Percentiles rank a stretch among this genome's conserved stretches.
Evolutionary conservation across 2,329 filamentous ascomycete species (phyloP).

Genomic region (Lithohypha guttulata): DNA sequence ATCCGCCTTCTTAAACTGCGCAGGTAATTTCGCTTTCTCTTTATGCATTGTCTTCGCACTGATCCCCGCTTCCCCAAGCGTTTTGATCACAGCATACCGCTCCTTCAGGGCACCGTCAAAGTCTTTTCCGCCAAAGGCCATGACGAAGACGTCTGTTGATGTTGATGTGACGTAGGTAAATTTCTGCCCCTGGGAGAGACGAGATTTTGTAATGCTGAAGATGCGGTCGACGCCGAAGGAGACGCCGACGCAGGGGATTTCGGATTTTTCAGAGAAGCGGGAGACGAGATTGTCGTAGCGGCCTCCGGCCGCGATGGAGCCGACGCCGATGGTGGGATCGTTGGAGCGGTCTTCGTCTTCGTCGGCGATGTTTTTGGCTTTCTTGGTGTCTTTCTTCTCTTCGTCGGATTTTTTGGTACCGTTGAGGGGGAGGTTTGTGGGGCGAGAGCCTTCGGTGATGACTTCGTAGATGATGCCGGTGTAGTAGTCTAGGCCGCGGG

Average conservation of each 20-base stretch:
- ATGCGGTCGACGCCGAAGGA: constrained; percentile 95
- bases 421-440: constrained; percentile 29
- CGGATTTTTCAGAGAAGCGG: constrained; percentile 78
- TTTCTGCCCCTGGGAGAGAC: constrained; percentile 51
- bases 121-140: constrained; percentile 84
- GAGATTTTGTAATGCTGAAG: constrained; percentile 79
- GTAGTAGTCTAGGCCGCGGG: constrained; percentile 86
- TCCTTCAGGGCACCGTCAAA: constrained; percentile 72
- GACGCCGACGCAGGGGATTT: constrained; percentile 83
- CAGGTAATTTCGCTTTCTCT: constrained; percentile 63
- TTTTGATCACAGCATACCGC: constrained; percentile 67
- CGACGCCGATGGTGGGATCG: constrained; percentile 72
- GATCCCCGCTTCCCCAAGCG: constrained; percentile 77
- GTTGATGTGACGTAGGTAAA: constrained; percentile 28
- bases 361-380: constrained; percentile 43
- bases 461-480: constrained; percentile 87
- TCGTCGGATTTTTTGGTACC: constrained; percentile 26
- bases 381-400: constrained; percentile 38
- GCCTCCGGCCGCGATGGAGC: constrained; percentile 78
- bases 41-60: constrained; percentile 89
- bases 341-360: constrained; percentile 60
- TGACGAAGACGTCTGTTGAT: constrained; percentile 76
- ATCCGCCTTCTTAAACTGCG: constrained; percentile 88
- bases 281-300: constrained; percentile 88
- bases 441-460: constrained; percentile 63